These are phyloP conservation scores for Mycena sanguinolenta DNA, from an alignment of 768 basidiomycete species.

Conservation along the genomic window DNA sequence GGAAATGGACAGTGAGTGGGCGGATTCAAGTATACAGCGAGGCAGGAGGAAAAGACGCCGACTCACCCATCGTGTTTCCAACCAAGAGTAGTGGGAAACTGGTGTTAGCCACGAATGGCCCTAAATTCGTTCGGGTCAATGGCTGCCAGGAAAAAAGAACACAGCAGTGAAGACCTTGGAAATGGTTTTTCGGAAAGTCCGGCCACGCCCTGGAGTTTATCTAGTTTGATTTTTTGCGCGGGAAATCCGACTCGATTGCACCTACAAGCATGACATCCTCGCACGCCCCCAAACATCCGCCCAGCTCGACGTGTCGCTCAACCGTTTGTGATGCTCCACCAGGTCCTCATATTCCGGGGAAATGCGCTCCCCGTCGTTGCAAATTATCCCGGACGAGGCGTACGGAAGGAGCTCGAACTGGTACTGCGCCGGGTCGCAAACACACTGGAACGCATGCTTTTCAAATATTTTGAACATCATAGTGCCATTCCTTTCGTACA, in stretches of 20 bases:
- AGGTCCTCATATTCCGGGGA: conserved; percentile 12
- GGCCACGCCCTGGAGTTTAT: conserved; percentile 30
- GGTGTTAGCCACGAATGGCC: conserved; percentile 27
- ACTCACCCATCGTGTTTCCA: conserved; percentile 29
- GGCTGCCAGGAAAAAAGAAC: conserved; percentile 49
- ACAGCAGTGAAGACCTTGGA: conserved; percentile 11
- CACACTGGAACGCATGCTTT: conserved; percentile 45
- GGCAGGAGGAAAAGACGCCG: conserved; percentile 41
- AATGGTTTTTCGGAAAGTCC: conserved; percentile 31
- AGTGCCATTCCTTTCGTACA: conserved; percentile 49
- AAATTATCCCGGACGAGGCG: neutral
- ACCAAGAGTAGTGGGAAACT: conserved; percentile 18
- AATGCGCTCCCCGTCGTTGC: conserved; percentile 31
- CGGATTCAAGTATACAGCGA: conserved; percentile 38
- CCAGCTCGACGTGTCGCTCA: conserved; percentile 16
- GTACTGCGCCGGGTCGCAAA: conserved; percentile 40
- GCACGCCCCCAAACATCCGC: conserved; percentile 8
- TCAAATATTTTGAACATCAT: conserved; percentile 42
- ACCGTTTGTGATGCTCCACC: neutral
- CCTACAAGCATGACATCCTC: conserved; percentile 17
- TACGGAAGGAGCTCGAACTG: conserved; percentile 8
- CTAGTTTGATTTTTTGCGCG: no score
- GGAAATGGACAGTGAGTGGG: no score
- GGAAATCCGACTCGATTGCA: no score
- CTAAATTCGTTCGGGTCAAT: conserved; percentile 66